Base-by-base conservation (phyloP, 352 stramenopile genomes). In the Halophytophthora polymorphica region DNA sequence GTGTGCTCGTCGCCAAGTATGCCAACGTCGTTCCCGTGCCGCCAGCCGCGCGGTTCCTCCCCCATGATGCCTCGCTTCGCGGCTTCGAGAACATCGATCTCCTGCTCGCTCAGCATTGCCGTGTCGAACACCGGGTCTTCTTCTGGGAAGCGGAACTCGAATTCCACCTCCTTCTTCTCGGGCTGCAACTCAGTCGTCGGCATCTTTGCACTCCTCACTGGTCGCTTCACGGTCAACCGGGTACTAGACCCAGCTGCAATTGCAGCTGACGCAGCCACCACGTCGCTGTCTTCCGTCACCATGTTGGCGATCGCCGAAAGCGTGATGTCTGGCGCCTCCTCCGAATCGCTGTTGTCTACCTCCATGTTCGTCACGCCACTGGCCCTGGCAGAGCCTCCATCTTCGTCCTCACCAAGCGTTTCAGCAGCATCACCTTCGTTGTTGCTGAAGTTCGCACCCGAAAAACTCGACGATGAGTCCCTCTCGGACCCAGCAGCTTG, bases 281-380 rank as follows among this genome's bases (percentile, higher is more conserved):
- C 77, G 44, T 88, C 79, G 22, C 61, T 88, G 61, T 94, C 83
- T 56, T 92, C 83, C 14, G 66, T 82, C 22, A 89, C 82, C 82
- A 94, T 94, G 50, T 92, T 86, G n/a, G 83, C 83, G 46, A 92
- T 91, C 14, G 80, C 79, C 6, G 79, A 90, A 11, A 92, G 60
- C 15, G 80, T 90, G 41, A 94, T 84, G 56, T 88, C 81, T 0
- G 80, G 64, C 35, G 78, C 69, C 12, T 91, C 83, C 41, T 93
- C 83, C 6, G 70, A 78, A 36, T 93, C 83, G 50, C 83, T 93
- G 45, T 82, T 86, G 45, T 93, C 83, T 13, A 93, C 68, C 35
- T 93, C 83, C 83, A 93, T 93, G 47, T 77, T 90, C 2, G 74
- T 83, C 8, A 61, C 50, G 44, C 49, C 43, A 19, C 34, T 68